Conservation (phyloP, 202 grass and related monocot genomes). For the Brachypodium distachyon region DNA sequence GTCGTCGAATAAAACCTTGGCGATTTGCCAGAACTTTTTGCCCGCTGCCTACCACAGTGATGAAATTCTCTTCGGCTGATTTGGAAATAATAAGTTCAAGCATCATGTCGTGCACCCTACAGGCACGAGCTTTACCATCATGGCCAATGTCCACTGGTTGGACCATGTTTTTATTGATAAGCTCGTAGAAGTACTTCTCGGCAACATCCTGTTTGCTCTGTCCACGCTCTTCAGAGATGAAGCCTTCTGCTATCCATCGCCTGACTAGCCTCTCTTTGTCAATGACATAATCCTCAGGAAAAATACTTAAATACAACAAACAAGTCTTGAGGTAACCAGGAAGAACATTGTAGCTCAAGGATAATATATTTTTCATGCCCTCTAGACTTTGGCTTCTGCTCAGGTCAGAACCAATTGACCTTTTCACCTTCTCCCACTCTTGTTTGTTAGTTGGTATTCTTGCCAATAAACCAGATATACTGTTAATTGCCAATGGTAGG, state of each 20-base stretch:
- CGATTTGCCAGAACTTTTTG: neutral
- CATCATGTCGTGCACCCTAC: constrained; percentile 19
- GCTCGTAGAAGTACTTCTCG: constrained; percentile 9
- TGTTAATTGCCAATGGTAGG: constrained; percentile 15
- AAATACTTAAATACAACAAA: no score
- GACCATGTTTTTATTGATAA: no score
- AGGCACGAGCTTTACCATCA: no score
- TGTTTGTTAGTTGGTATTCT: neutral
- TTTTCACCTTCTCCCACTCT: constrained; percentile 6
- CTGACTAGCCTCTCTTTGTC: no score
- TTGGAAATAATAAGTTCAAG: no score
- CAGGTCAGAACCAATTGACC: constrained; percentile 18
- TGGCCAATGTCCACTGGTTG: no score
- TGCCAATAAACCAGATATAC: constrained; percentile 13
- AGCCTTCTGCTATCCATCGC: no score
- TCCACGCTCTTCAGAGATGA: no score
- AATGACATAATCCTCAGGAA: no score
- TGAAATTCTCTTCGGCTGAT: constrained; percentile 25
- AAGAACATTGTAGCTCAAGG: constrained; percentile 6
- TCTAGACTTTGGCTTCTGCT: no score
- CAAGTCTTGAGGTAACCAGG: no score
- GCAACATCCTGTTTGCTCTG: constrained; percentile 18
- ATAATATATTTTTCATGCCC: constrained; percentile 13
- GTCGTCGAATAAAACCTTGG: neutral
- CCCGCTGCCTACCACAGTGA: neutral